Evolutionary conservation across 495 filamentous ascomycete genomes (phyloP).

Genomic region (Aspergillus asperescens): DNA sequence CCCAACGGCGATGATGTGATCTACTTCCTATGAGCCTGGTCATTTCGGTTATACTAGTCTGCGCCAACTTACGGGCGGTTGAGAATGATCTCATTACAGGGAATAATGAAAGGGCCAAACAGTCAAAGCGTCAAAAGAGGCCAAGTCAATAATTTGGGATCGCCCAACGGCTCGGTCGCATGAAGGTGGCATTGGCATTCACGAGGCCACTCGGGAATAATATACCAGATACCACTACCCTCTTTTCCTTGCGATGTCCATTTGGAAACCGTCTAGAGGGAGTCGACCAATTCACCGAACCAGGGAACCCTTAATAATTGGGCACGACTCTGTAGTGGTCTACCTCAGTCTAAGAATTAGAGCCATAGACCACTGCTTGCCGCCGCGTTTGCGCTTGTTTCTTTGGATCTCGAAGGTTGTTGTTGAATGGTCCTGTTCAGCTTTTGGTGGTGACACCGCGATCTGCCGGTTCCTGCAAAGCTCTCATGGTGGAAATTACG

Average conservation of each 20-base stretch:
- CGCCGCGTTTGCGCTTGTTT: constrained; percentile 9
- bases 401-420: background rate
- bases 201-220: too few species aligned
- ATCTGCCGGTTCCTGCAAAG: background rate
- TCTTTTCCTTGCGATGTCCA: too few species aligned
- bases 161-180: constrained; percentile 1
- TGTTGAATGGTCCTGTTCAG: background rate
- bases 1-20: background rate
- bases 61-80: background rate
- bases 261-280: too few species aligned
- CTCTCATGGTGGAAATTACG: background rate
- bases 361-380: background rate
- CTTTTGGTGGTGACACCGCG: background rate
- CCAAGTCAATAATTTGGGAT: background rate
- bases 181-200: background rate
- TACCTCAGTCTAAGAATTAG: too few species aligned
- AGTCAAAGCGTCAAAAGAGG: background rate
- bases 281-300: too few species aligned
- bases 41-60: constrained; percentile 1
- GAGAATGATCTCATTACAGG: background rate
- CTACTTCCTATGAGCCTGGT: too few species aligned
- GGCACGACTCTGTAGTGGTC: too few species aligned
- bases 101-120: background rate
- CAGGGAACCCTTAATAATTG: too few species aligned
- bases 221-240: too few species aligned